Evolutionary conservation across 495 filamentous ascomycete species (phyloP).

Genomic region (Amorphotheca resinae): DNA sequence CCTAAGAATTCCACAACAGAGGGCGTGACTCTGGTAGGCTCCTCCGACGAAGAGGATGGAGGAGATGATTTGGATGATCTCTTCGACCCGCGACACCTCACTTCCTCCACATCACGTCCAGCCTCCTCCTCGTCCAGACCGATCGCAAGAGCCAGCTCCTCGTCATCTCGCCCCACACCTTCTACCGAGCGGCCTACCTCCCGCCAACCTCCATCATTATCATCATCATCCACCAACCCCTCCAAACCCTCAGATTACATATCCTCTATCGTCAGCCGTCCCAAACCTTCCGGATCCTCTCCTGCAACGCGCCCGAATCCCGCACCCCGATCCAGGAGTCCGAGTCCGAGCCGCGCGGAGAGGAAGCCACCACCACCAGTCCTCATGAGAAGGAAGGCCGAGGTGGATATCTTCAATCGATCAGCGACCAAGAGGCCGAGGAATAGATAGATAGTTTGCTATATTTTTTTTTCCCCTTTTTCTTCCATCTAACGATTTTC

Average conservation of each 20-base stretch:
- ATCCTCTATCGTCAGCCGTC: conserved; percentile 4
- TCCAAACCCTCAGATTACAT: conserved; percentile 7
- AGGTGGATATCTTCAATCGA: conserved; percentile 17
- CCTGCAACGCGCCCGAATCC: background rate
- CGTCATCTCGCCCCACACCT: background rate
- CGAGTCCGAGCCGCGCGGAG: background rate
- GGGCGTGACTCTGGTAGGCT: conserved; percentile 1
- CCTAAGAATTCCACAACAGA: background rate
- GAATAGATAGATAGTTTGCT: background rate
- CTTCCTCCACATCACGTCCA: background rate
- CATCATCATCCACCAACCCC: background rate
- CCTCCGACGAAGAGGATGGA: conserved; percentile 7
- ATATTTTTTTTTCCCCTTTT: background rate
- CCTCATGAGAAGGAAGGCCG: background rate
- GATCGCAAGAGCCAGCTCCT: background rate
- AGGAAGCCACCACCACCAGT: background rate
- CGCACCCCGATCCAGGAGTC: background rate
- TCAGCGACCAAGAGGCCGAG: conserved; percentile 10
- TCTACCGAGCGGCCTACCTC: background rate
- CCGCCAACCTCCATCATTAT: background rate
- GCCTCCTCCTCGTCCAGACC: background rate
- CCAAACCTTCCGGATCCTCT: background rate
- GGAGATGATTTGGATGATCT: conserved; percentile 11
- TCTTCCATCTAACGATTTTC: background rate
- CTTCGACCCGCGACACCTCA: conserved; percentile 6